Percentiles rank a stretch among this genome's conserved stretches.
Conservation (phyloP, 2,329 filamentous ascomycete genomes). For the Sclerotinia borealis region DNA sequence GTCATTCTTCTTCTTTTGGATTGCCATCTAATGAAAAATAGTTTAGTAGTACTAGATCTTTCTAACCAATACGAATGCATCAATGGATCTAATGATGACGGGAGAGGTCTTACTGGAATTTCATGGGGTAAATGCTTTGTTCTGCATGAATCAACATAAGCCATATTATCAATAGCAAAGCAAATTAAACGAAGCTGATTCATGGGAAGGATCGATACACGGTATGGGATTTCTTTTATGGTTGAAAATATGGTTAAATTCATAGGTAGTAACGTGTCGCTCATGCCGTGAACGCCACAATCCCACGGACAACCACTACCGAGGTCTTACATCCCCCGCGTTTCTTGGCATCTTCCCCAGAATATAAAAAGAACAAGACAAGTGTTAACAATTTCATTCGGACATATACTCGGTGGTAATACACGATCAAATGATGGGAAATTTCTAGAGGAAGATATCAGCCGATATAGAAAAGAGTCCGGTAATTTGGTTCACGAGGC, state of each 20-base stretch:
- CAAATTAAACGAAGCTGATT: not conserved
- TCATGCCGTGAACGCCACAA: not conserved
- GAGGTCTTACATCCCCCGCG: not conserved
- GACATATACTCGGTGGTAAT: conserved; percentile 13
- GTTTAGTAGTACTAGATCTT: no score
- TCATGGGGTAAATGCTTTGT: not conserved
- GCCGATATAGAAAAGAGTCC: conserved; percentile 4
- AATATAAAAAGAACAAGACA: not conserved
- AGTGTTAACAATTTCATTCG: not conserved
- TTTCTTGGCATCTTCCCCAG: not conserved
- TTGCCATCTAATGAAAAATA: not conserved
- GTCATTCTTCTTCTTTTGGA: not conserved
- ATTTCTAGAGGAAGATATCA: not conserved
- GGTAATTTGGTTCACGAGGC: conserved; percentile 9
- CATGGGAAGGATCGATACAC: not conserved
- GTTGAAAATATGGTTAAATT: not conserved
- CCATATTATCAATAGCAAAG: not conserved
- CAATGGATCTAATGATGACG: not conserved
- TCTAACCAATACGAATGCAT: not conserved
- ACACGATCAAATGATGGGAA: conserved; percentile 10
- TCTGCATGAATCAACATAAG: not conserved
- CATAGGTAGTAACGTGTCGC: not conserved
- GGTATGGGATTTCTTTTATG: not conserved
- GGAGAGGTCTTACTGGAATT: not conserved
- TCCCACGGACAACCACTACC: not conserved